Conservation (phyloP, 1,284 basidiomycete species). For the Mycosarcoma maydis region DNA sequence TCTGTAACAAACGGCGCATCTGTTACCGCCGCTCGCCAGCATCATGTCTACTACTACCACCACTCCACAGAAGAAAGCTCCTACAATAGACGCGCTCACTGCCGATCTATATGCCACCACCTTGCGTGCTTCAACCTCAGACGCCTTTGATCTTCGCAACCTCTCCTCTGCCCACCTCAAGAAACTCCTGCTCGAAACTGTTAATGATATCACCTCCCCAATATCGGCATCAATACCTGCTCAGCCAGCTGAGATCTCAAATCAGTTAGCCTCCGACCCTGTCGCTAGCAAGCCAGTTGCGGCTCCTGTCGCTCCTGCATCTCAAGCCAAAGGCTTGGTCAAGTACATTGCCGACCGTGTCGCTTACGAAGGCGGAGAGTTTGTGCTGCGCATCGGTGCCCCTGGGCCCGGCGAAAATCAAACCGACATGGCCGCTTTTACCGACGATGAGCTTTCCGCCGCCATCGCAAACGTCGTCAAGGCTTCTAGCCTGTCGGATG, state of each 20-base stretch:
- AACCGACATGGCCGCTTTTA: constrained; percentile 15
- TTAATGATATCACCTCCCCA: constrained; percentile 11
- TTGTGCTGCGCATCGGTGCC: constrained; percentile 43
- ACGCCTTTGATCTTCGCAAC: constrained; percentile 4
- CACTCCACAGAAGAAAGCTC: constrained; percentile 30
- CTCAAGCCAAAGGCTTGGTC: constrained; percentile 25
- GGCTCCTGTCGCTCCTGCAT: background rate
- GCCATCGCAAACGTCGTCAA: constrained; percentile 42
- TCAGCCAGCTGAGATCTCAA: background rate
- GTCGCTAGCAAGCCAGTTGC: background rate
- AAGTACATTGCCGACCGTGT: constrained; percentile 46
- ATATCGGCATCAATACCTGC: constrained; percentile 9
- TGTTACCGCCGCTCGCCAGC: no score
- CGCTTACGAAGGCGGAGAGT: constrained; percentile 48
- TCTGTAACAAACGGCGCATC: no score
- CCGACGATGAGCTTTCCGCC: constrained; percentile 39
- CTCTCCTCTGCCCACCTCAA: constrained; percentile 21
- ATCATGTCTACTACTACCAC: constrained; percentile 22
- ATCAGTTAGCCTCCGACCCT: background rate
- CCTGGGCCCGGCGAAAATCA: constrained; percentile 1
- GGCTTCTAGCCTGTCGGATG: constrained; percentile 43
- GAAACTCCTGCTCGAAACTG: constrained; percentile 34
- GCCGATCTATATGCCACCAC: constrained; percentile 28
- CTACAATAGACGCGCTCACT: constrained; percentile 54
- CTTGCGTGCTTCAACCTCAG: constrained; percentile 1